Evolutionary conservation across 139 green algal species (phyloP), one percentile per base, ranked within the genome.

Genomic region (Volvox reticuliferus): DNA sequence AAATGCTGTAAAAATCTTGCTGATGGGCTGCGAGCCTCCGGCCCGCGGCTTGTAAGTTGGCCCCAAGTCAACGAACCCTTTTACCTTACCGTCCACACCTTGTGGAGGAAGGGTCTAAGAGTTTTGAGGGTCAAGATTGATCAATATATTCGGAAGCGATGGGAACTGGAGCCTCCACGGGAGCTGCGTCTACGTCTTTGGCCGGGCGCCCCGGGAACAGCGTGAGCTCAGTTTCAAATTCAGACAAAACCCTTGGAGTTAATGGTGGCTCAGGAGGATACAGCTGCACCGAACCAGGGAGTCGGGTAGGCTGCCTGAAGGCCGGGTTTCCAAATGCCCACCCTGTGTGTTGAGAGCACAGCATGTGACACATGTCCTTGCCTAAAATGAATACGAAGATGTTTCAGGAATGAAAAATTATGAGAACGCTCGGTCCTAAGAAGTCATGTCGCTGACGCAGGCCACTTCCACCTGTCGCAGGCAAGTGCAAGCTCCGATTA

Each of bases 111-210:
- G 21, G 19, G 2, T 79, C 32, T 37, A 79, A 79, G 19, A 78
- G 14, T 26, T 78, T 78, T 30, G 69, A 20, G 44, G 44, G 71
- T 79, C 14, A 79, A 61, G 16, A 84, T 55, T 55, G 44, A 55
- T 5, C 9, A 5, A 5, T 55, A 55, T 55, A 55, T 55, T 55
- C 44, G 44, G 44, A 55, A 55, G 44, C 44, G 9, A 55, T 84
- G 78, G 78, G 78, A 84, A 44, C 78, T 16, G 78, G 78, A 32
- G 78, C 78, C 16, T 84, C 78, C 37, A 68, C 78, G 37, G 78
- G 18, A 24, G 78, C 37, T 30, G 78, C 37, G 13, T 21, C 78
- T 84, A 24, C 75, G 32, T 55, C 75, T 24, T 55, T 35, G 30
- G 30, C 32, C 24, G 75, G 19, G 75, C 75, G 75, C 1, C 37